Evolutionary conservation across 2,329 filamentous ascomycete genomes (phyloP), one percentile per base, ranked within the genome.

Genomic region (Dactylella cylindrospora): DNA sequence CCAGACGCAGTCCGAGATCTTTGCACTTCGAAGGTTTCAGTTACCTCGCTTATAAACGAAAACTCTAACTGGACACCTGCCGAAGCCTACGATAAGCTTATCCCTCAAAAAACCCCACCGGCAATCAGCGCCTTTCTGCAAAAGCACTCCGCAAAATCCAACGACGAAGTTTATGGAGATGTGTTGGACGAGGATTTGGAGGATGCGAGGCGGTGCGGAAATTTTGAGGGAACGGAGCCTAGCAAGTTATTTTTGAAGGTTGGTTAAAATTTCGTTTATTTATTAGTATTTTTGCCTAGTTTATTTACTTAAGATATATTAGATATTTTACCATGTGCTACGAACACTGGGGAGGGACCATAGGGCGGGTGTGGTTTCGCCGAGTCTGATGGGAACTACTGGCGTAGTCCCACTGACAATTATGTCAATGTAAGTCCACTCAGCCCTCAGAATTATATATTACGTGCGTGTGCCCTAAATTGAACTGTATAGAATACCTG

Each of bases 381-480:
- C 82, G 8, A 77, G 78, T 20, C 72, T 85, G 49, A 76, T 79
- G 71, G 83, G 82, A 41, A 81, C 77, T 65, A 77, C 75, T 59
- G 87, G 86, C 2, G 79, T 80, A 0, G 73, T 85, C 6, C 86
- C 85, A 0, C 71, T 90, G 65, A 85, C 84, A 0, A 79, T 89
- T 32, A 81, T 90, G 22, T 84, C 81, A 0, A 79, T 80, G 66
- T 77, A 72, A 31, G 69, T 57, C 47, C 28, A 26, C 15, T 23
- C 23, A 13, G 33, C 19, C 26, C 9, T 17, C 39, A 23, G n/a
- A 68, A 72, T 64, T 20, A 15, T 13, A 20, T 8, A 12, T 12
- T 13, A 3, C 3, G 28, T 20, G 9, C 25, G 12, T 12, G 2
- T 3, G 8, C 33, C 12, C 7, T 57, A 32, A 6, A 15, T 29